Evolutionary conservation across 1,284 basidiomycete species (phyloP), one percentile per base, ranked within the genome.

Genomic region (Fomitiporia mediterranea): DNA sequence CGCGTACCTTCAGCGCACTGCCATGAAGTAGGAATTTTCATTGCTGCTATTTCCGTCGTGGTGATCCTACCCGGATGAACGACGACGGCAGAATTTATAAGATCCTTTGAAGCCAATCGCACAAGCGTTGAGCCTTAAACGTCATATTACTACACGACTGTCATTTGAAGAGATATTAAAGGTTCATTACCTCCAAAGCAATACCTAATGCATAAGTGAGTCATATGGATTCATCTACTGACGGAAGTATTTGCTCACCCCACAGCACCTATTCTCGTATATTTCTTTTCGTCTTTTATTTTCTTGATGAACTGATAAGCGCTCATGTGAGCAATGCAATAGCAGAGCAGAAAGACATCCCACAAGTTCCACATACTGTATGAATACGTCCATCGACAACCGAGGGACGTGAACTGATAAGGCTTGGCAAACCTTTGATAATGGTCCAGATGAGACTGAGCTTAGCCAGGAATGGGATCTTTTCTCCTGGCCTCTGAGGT

Each of bases 141-240:
- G 15, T n/a, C n/a, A n/a, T n/a, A n/a, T n/a, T n/a, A n/a, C n/a
- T n/a, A n/a, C n/a, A n/a, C n/a, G n/a, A n/a, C n/a, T n/a, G n/a
- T n/a, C n/a, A n/a, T n/a, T n/a, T n/a, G n/a, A n/a, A n/a, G n/a
- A n/a, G n/a, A n/a, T n/a, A n/a, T n/a, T n/a, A n/a, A n/a, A n/a
- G n/a, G n/a, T n/a, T n/a, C n/a, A n/a, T 27, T 38, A 63, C 73
- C 86, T 5, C 86, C 86, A 59, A 75, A 84, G 65, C 86, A 87
- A 67, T 82, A 87, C 2, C 81, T 78, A 55, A 23, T 42, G 30
- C 37, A 27, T 28, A 19, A 32, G 35, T 21, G 3, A 3, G n/a
- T 44, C 9, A 13, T 28, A 30, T 28, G 11, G 32, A 34, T 15
- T 15, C 11, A 6, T 1, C 8, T 25, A 7, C n/a, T 28, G 2